Evolutionary conservation across 495 filamentous ascomycete species (phyloP), one percentile per base, ranked within the genome.

Genomic region (Wilcoxina mikolae): DNA sequence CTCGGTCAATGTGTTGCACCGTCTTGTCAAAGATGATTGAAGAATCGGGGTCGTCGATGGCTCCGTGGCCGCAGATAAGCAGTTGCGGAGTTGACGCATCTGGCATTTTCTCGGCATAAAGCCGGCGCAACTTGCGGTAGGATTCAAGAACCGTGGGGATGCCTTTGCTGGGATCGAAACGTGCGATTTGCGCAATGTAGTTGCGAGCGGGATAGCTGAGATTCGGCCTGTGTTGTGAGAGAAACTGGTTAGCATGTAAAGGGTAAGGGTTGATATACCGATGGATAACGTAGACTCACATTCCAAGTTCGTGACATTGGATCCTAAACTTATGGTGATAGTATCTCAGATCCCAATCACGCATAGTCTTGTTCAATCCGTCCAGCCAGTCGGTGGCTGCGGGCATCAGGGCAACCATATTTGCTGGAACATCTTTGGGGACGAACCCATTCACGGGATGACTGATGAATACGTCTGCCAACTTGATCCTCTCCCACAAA

Each of bases 361-460:
- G 76, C 62, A 94, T 73, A 29, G 72, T 60, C 66, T 94, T 94
- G 69, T 93, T 94, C 56, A 93, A 65, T 3, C 87, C 87, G 68
- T 94, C 87, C 27, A 93, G 73, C 78, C 87, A 93, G 62, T 94
- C 87, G 0, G 87, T 93, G 1, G 85, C 81, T 12, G 87, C 87
- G 7, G 85, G 86, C 71, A 90, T 75, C 63, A 87, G 87, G 4
- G 78, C 79, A 1, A 93, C 82, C 58, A 76, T 82, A 29, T 81
- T 69, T 1, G 67, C 65, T 5, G 82, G 78, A 12, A 94, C 80
- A 56, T 72, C 76, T 7, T 71, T 60, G 0, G 87, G 87, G 29
- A 94, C 84, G 57, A 94, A 93, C 27, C 70, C 68, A 25, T 76
- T 77, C 31, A 93, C 85, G 0, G 87, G 87, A 55, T 94, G 87